Percentiles rank a stretch among this genome's conserved stretches.
phyloP scores from a whole-genome alignment of 2,329 filamentous ascomycete genomes.

The Chrysoporthe deuterocubensis region DNA sequence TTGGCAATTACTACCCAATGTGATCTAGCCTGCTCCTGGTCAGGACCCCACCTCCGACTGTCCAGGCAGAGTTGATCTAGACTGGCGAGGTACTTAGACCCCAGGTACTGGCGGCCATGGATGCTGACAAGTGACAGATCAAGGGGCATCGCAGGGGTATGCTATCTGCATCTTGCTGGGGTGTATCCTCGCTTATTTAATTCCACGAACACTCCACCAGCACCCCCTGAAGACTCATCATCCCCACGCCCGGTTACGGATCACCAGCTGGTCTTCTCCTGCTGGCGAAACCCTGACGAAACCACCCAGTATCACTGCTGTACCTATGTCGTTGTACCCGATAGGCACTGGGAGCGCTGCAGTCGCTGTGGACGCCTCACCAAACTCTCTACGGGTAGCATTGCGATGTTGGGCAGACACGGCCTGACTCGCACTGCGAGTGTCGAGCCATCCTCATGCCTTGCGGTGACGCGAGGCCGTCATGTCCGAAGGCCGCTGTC shows the following conservation, averaged over 20 bases:
- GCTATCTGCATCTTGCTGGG: not conserved
- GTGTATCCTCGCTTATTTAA: not conserved
- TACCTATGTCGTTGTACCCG: not conserved
- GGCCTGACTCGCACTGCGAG: not conserved
- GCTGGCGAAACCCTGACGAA: slow-evolving; percentile 28
- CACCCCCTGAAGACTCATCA: slow-evolving; percentile 15
- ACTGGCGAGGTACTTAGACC: not conserved
- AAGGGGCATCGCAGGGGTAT: not conserved
- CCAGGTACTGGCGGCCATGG: slow-evolving; percentile 6
- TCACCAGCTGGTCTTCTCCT: slow-evolving; percentile 15
- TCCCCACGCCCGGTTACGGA: slow-evolving; percentile 24
- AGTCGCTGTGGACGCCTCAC: not conserved
- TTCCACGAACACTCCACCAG: slow-evolving; percentile 6
- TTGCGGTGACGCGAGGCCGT: not conserved
- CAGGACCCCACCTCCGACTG: not conserved
- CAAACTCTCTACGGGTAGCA: not conserved
- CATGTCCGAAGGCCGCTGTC: slow-evolving; percentile 1
- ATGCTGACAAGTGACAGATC: slow-evolving; percentile 9
- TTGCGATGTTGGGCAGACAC: not conserved
- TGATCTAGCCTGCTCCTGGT: not conserved
- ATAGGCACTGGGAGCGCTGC: not conserved
- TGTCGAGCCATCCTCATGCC: not conserved
- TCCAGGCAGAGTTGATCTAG: not conserved
- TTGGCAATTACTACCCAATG: not conserved
- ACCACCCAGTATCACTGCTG: slow-evolving; percentile 17